These are phyloP conservation scores for Knoxia roxburghii DNA, from an alignment of 257 asterid genomes.

Conservation along the genomic window DNA sequence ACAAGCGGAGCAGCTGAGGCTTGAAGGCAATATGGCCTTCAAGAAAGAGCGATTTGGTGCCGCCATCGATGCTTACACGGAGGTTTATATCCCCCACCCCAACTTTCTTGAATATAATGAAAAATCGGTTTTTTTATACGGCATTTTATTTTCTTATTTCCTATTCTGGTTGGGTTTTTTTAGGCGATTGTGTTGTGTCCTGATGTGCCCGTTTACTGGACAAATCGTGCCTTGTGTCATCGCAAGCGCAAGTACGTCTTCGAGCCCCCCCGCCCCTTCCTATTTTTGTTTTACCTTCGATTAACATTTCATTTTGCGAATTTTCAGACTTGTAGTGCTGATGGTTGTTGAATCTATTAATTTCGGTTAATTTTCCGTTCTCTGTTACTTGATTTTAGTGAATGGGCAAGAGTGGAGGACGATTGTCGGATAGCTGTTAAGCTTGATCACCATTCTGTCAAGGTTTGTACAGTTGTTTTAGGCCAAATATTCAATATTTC, in stretches of 20 bases:
- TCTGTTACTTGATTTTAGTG: slow-evolving; percentile 30
- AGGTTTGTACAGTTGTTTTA: slow-evolving; percentile 21
- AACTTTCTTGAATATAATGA: no score
- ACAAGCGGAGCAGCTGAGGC: slow-evolving; percentile 80
- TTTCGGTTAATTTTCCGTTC: neutral
- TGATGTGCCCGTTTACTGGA: slow-evolving; percentile 79
- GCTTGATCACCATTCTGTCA: slow-evolving; percentile 36
- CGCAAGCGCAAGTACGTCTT: slow-evolving; percentile 64
- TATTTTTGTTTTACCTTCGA: no score
- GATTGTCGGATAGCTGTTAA: slow-evolving; percentile 37
- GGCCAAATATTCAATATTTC: neutral
- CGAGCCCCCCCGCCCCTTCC: neutral
- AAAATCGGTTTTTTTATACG: no score
- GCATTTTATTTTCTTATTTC: neutral
- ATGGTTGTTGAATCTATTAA: neutral
- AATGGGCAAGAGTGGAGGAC: slow-evolving; percentile 57
- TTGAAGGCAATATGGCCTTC: slow-evolving; percentile 67
- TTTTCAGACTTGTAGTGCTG: neutral
- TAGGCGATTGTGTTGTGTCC: slow-evolving; percentile 94
- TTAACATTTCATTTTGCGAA: neutral
- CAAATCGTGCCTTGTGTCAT: slow-evolving; percentile 92
- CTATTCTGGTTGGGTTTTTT: neutral
- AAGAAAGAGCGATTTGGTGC: slow-evolving; percentile 64
- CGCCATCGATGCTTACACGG: slow-evolving; percentile 92
- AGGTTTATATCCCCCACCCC: slow-evolving; percentile 52